These are phyloP conservation scores for Monilinia fructigena DNA, from an alignment of 2,329 filamentous ascomycete genomes.

Conservation along the genomic window DNA sequence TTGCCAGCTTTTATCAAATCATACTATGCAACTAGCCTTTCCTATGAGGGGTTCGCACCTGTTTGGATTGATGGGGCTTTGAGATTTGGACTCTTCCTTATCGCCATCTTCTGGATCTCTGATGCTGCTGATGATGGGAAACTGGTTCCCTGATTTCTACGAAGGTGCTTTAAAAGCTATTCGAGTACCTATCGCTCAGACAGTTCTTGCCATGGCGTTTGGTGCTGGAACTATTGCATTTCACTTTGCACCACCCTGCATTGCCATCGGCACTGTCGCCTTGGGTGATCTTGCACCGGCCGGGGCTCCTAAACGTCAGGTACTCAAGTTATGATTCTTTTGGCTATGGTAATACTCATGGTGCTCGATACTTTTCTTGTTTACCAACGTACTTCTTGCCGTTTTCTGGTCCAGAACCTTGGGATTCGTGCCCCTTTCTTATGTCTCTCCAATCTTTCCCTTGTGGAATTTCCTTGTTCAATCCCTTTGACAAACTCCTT, in stretches of 20 bases:
- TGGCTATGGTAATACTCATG: slow-evolving; percentile 91
- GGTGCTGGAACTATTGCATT: slow-evolving; percentile 84
- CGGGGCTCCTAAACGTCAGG: slow-evolving; percentile 41
- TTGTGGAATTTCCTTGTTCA: slow-evolving; percentile 62
- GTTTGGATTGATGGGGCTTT: slow-evolving; percentile 82
- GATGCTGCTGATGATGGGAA: slow-evolving; percentile 83
- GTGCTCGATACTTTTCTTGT: slow-evolving; percentile 82
- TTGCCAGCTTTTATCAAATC: slow-evolving; percentile 75
- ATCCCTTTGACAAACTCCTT: too few species aligned
- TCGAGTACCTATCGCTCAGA: slow-evolving; percentile 76
- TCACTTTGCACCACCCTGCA: slow-evolving; percentile 79
- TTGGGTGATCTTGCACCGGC: slow-evolving; percentile 25
- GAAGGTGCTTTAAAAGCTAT: slow-evolving; percentile 66
- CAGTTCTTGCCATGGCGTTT: slow-evolving; percentile 74
- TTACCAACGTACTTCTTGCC: slow-evolving; percentile 73
- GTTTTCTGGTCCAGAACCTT: slow-evolving; percentile 89
- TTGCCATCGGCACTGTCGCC: slow-evolving; percentile 62
- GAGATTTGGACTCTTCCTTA: slow-evolving; percentile 70
- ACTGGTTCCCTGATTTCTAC: slow-evolving; percentile 67
- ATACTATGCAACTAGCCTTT: slow-evolving; percentile 78
- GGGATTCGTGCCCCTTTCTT: slow-evolving; percentile 75
- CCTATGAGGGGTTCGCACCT: slow-evolving; percentile 82
- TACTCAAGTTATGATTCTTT: slow-evolving; percentile 73
- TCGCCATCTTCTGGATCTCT: slow-evolving; percentile 81
- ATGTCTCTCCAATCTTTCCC: slow-evolving; percentile 82